phyloP scores from a whole-genome alignment of 2,329 filamentous ascomycete species.

The Pyricularia grisea region DNA sequence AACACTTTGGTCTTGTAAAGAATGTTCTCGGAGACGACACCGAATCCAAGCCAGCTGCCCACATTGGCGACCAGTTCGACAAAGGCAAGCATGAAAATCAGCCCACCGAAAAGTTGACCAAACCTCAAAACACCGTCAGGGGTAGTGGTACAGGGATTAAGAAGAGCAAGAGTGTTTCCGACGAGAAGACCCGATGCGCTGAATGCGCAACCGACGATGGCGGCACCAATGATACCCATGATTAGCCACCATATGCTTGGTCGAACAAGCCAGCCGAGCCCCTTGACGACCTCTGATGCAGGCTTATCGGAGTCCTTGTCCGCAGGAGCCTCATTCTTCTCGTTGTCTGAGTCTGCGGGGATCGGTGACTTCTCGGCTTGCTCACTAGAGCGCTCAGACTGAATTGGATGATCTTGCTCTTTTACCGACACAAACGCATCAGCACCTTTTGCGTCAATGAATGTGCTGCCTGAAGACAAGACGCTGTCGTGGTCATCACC shows the following conservation, averaged over 20 bases:
- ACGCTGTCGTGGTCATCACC: conserved; percentile 8
- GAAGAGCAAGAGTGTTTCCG: conserved; percentile 46
- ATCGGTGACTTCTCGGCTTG: background rate
- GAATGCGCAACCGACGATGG: conserved; percentile 47
- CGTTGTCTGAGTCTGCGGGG: too few species aligned
- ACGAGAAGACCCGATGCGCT: conserved; percentile 50
- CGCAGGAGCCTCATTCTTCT: background rate
- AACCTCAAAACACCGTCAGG: conserved; percentile 34
- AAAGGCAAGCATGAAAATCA: conserved; percentile 52
- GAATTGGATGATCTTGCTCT: background rate
- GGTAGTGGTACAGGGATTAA: conserved; percentile 42
- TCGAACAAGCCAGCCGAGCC: conserved; percentile 12
- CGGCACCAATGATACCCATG: conserved; percentile 37
- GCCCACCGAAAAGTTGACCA: conserved; percentile 44
- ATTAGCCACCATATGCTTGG: conserved; percentile 29
- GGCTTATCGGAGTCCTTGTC: background rate
- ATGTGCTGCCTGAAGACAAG: background rate
- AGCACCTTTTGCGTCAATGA: background rate
- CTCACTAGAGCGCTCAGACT: background rate
- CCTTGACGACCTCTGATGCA: conserved; percentile 1
- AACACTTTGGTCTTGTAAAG: conserved; percentile 45
- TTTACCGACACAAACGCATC: background rate
- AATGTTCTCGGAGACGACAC: conserved; percentile 45
- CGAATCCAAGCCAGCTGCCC: conserved; percentile 45
- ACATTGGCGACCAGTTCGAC: conserved; percentile 52